Base-by-base conservation (phyloP, 768 basidiomycete genomes). In the Austroboletus eburneus region DNA sequence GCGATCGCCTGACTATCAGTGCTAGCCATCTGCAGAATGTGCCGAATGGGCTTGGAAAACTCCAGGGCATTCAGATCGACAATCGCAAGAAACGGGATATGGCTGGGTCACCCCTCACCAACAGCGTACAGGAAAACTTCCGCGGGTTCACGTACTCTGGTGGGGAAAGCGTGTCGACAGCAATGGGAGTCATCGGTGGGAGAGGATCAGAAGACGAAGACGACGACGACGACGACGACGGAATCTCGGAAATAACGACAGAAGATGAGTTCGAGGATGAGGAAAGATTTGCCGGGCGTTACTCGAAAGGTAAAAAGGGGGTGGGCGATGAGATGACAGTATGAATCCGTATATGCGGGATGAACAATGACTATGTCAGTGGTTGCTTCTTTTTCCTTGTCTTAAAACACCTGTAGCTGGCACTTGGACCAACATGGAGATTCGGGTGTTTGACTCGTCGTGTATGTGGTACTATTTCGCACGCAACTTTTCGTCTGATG, bases 91-190 rank as follows among this genome's bases (percentile, higher is more conserved):
- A 68, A 52, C 70, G 71, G 17, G 70, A 65, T 14, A 64, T 63
- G 24, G 69, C 57, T 34, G 83, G 80, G 10, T 82, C 78, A 25
- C 91, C 90, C 33, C 72, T 97, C 61, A 94, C 93, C 52, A 90
- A 73, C 64, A 90, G 86, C 60, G 89, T 97, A 38, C 94, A 98
- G 71, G 94, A 94, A 71, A 92, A 96, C 63, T 98, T 98, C 68
- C 78, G 86, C 38, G 95, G 95, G 17, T 98, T 98, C 74, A 94
- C 88, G 8, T 91, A 85, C 62, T 82, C 81, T 23, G 87, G 86
- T 41, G 83, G 82, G 21, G 85, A 87, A 70, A 83, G 81, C 46
- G 65, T 87, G 24, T 63, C 73, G 5, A 72, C 69, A 10, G 67
- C 72, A n/a, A 68, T 68, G 42, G 75, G 75, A 6, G 56, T 71